Evolutionary conservation across 257 asterid species (phyloP).

Genomic region (Przewalskia tangutica): DNA sequence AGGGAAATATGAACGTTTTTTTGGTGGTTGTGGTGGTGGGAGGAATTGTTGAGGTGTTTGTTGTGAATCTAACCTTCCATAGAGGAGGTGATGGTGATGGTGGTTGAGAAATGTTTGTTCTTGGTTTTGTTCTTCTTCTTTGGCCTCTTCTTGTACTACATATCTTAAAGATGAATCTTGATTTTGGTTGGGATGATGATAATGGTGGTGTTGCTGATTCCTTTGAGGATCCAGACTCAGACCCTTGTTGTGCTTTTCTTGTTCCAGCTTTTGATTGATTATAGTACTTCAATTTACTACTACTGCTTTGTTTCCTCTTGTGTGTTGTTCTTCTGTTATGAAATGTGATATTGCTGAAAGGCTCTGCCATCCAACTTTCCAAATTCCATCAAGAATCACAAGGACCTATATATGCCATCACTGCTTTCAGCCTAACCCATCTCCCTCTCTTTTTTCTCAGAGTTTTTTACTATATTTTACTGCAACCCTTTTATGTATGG

Average conservation of each 20-base stretch:
- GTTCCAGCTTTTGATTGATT: constrained; percentile 62
- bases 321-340: constrained; percentile 11
- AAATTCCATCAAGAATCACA: constrained; percentile 27
- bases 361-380: constrained; percentile 40
- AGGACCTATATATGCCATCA: constrained; percentile 12
- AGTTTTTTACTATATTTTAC: constrained; percentile 23
- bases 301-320: constrained; percentile 4
- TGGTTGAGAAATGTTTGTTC: constrained; percentile 15
- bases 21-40: constrained; percentile 21
- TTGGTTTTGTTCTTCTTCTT: constrained; percentile 16
- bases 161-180: constrained; percentile 14
- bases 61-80: not conserved
- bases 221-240: constrained; percentile 93
- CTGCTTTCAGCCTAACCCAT: constrained; percentile 62
- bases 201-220: constrained; percentile 29
- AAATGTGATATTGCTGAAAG: constrained; percentile 24
- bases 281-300: constrained; percentile 1
- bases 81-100: constrained; percentile 11
- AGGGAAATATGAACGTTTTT: constrained; percentile 40
- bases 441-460: constrained; percentile 9
- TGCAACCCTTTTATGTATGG: not conserved
- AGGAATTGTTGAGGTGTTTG: not conserved
- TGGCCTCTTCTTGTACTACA: constrained; percentile 16
- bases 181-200: constrained; percentile 19
- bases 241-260: constrained; percentile 28